Base-by-base conservation (phyloP, 148 eudicot genomes). In the Fagopyrum tataricum region DNA sequence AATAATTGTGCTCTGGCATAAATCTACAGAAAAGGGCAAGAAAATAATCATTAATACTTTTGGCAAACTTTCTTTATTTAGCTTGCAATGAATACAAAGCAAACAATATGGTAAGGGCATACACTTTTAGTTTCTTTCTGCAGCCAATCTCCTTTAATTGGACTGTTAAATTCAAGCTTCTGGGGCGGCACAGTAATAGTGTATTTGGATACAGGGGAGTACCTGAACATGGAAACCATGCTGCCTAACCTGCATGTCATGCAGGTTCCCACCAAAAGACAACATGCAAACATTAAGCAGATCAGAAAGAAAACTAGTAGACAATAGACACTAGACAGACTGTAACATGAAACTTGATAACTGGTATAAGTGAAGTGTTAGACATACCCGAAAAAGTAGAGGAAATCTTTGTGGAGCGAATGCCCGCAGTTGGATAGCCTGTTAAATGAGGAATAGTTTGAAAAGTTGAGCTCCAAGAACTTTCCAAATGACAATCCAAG, bases 381-480 rank as follows among this genome's bases (percentile, higher is more conserved):
- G 44, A 42, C 83, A 53, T 90, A 95, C 98, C 98, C 98, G 72
- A 91, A 95, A 75, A 95, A 95, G 90, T 84, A 83, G 70, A 95
- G 88, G 85, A 90, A 95, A 77, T 91, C 98, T 75, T 75, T 89
- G 75, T 91, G 89, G 76, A 89, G 85, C 39, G 86, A 88, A 87
- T 95, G 98, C 55, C 98, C 98, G 72, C 98, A 95, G 77, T 79
- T 83, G 23, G 96, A 79, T 12, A 76, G 79, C 72, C 85, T 81
- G 69, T 77, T 79, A 80, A 87, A 85, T 76, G 90, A 87, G 46
- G 93, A 88, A 78, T 84, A 80, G 72, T 86, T 88, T 71, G 98
- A 91, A 81, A 95, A 83, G 80, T 88, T 79, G 68, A 95, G 98
- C 83, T 95, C 98, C 87, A 95, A 80, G 86, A 95, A 91, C 86